Evolutionary conservation across 1,284 basidiomycete genomes (phyloP).

Genomic region (Tilletia indica): DNA sequence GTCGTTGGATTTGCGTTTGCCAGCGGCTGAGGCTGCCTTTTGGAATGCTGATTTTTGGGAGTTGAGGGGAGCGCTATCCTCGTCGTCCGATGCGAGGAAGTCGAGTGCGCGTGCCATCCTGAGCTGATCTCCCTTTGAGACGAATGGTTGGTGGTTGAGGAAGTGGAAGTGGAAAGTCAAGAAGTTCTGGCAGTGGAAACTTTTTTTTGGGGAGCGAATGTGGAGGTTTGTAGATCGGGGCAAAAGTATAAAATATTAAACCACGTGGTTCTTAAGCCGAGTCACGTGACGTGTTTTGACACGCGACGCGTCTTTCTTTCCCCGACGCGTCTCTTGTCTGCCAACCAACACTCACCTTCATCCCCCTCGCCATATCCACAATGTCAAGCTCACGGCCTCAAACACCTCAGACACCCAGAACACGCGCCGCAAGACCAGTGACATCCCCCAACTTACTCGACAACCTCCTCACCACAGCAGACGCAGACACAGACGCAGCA

Average conservation of each 20-base stretch:
- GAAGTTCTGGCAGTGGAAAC: background rate
- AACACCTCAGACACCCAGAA: too few relatives aligned
- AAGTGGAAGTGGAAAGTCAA: background rate
- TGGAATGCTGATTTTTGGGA: too few relatives aligned
- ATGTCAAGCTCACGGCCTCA: too few relatives aligned
- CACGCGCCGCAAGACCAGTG: background rate
- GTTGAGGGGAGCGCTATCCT: constrained; percentile 23
- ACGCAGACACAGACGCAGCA: background rate
- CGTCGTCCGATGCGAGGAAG: constrained; percentile 45
- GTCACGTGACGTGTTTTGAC: too few relatives aligned
- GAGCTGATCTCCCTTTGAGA: background rate
- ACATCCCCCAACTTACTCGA: constrained; percentile 10
- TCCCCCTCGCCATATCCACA: too few relatives aligned
- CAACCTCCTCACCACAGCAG: constrained; percentile 5
- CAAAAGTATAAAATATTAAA: too few relatives aligned
- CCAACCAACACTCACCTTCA: too few relatives aligned
- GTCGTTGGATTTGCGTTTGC: constrained; percentile 9
- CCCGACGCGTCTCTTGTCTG: too few relatives aligned
- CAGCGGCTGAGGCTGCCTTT: background rate
- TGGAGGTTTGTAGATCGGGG: too few relatives aligned
- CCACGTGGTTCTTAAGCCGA: too few relatives aligned
- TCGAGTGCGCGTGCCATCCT: constrained; percentile 43
- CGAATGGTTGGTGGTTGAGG: background rate
- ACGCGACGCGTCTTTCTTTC: too few relatives aligned
- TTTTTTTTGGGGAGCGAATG: background rate